Conservation (phyloP, 2,329 filamentous ascomycete species). For the Penicillium hesseltinei region DNA sequence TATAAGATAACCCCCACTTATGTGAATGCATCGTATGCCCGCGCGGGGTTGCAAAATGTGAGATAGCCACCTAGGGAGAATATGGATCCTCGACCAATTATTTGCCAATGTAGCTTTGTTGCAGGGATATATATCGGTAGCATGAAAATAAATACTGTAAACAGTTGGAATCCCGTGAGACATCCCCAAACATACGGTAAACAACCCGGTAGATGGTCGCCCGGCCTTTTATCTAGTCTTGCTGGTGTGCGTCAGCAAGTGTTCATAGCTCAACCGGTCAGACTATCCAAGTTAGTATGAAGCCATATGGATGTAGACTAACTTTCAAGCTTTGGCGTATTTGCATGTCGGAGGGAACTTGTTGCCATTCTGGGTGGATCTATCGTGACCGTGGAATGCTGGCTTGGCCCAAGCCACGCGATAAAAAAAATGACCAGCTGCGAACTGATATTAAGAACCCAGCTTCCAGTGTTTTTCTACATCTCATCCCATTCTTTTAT, state of each 20-base stretch:
- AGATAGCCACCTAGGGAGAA: neutral
- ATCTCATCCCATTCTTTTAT: neutral
- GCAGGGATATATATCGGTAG: neutral
- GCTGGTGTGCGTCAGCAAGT: neutral
- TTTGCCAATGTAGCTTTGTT: neutral
- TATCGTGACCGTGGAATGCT: slow-evolving; percentile 1
- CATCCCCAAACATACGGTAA: neutral
- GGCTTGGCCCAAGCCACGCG: neutral
- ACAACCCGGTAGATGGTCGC: too few relatives aligned
- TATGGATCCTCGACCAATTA: neutral
- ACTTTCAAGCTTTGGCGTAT: neutral
- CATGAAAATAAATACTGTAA: neutral
- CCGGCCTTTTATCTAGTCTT: neutral
- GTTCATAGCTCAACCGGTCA: neutral
- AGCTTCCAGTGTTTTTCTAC: too few relatives aligned
- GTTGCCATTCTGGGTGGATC: slow-evolving; percentile 7
- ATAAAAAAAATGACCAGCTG: neutral
- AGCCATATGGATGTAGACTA: neutral
- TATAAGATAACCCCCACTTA: neutral
- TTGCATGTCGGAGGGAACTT: neutral
- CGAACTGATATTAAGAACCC: neutral
- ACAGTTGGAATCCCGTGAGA: neutral
- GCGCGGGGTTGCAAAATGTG: too few relatives aligned
- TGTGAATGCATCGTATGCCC: neutral
- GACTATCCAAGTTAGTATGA: neutral